Evolutionary conservation across 2,329 filamentous ascomycete genomes (phyloP).

Genomic region (Penicillium carneum): DNA sequence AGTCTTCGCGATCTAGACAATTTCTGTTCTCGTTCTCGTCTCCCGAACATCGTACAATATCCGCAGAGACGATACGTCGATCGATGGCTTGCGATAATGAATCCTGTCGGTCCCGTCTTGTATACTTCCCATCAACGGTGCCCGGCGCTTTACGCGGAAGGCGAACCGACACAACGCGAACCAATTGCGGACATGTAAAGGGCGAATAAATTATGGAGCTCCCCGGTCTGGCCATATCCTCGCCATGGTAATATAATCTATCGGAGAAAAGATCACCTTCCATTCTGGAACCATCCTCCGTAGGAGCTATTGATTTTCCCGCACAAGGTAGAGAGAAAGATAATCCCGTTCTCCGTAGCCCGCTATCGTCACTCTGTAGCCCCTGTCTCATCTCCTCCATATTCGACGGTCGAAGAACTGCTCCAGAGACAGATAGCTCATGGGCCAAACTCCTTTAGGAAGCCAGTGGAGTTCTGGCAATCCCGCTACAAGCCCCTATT

Average conservation of each 20-base stretch:
- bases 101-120: slow-evolving; percentile 12
- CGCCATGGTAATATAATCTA: neutral
- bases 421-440: slow-evolving; percentile 9
- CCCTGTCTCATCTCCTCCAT: slow-evolving; percentile 12
- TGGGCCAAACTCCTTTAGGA: slow-evolving; percentile 31
- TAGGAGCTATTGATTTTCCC: neutral
- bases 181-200: slow-evolving; percentile 14
- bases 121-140: neutral
- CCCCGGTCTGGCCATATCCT: neutral
- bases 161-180: slow-evolving; percentile 11
- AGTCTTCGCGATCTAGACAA: slow-evolving; percentile 11
- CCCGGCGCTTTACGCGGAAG: slow-evolving; percentile 40
- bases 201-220: slow-evolving; percentile 8
- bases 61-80: neutral
- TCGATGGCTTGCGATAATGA: slow-evolving; percentile 5
- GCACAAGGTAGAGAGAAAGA: neutral
- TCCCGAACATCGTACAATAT: neutral
- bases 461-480: slow-evolving; percentile 18
- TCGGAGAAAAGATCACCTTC: slow-evolving; percentile 5
- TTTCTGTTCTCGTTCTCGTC: neutral
- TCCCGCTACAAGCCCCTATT: slow-evolving; percentile 16
- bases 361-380: slow-evolving; percentile 14
- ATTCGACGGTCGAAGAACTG: neutral
- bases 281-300: neutral
- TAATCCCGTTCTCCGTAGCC: neutral